These are phyloP conservation scores for Daedalea quercina DNA, from an alignment of 768 basidiomycete genomes.

Conservation along the genomic window DNA sequence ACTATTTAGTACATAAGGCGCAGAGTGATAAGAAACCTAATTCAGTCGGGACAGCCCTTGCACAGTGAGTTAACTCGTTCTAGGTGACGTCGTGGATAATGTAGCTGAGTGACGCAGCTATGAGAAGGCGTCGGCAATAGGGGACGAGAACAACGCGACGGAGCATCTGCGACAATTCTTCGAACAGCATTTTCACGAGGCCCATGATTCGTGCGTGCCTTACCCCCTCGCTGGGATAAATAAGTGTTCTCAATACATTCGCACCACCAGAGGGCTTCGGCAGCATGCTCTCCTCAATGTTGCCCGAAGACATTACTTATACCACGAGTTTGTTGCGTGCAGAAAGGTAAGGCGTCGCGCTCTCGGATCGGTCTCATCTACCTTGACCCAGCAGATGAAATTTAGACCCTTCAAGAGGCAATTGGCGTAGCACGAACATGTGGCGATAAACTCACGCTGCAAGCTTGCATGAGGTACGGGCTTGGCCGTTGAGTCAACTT, in stretches of 20 bases:
- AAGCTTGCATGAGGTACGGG: constrained; percentile 70
- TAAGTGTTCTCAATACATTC: not conserved
- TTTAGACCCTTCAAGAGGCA: constrained; percentile 67
- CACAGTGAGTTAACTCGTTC: constrained; percentile 36
- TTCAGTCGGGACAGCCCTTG: constrained; percentile 56
- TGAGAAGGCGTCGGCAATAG: constrained; percentile 55
- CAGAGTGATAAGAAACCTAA: constrained; percentile 58
- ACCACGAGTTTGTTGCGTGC: constrained; percentile 61
- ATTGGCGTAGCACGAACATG: constrained; percentile 69
- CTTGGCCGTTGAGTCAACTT: not conserved
- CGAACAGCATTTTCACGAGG: constrained; percentile 79
- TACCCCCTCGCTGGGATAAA: not conserved
- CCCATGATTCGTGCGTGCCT: constrained; percentile 66
- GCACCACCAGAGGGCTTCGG: constrained; percentile 52
- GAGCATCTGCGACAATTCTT: constrained; percentile 76
- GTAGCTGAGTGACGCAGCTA: constrained; percentile 37
- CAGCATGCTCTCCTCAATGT: constrained; percentile 77
- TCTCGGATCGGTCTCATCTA: not conserved
- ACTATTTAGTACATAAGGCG: constrained; percentile 54
- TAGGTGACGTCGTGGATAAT: not conserved
- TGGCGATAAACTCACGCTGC: constrained; percentile 64
- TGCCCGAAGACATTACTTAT: constrained; percentile 70
- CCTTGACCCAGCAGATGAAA: not conserved
- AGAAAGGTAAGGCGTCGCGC: constrained; percentile 41
- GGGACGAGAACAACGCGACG: constrained; percentile 62